A percentile compares a stretch with the other conserved stretches of the same genome.
Evolutionary conservation across 768 basidiomycete genomes (phyloP).

Genomic region (Boletellus emodensis): DNA sequence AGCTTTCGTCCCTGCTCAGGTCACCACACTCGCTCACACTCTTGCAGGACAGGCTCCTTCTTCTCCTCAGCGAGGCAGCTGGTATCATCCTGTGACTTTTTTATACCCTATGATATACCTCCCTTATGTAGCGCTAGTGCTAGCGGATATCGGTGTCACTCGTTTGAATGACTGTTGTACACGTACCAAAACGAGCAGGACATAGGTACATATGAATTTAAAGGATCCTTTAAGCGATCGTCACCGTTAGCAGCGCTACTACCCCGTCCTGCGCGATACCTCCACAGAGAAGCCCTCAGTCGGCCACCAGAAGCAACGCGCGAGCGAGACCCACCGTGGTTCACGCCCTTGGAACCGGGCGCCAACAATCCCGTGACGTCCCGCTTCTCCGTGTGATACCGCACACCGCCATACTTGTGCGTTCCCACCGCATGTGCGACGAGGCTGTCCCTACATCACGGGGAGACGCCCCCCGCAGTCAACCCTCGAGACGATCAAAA

Average conservation of each 20-base stretch:
- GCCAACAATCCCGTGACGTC: constrained; percentile 53
- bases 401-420: constrained; percentile 40
- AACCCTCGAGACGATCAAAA: too few relatives aligned
- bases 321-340: constrained; percentile 40
- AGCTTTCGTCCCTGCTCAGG: background rate
- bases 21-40: background rate
- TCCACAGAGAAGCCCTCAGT: constrained; percentile 12
- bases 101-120: constrained; percentile 7
- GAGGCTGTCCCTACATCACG: constrained; percentile 33
- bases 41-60: constrained; percentile 22
- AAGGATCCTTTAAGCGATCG: constrained; percentile 28
- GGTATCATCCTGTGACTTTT: constrained; percentile 25
- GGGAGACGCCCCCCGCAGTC: background rate
- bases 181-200: too few relatives aligned
- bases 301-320: too few relatives aligned
- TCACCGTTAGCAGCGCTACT: constrained; percentile 52
- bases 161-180: constrained; percentile 1
- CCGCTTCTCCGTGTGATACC: constrained; percentile 43
- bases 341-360: constrained; percentile 48
- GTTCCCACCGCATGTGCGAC: constrained; percentile 37
- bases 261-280: constrained; percentile 60
- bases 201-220: background rate
- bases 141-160: constrained; percentile 12
- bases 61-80: constrained; percentile 29
- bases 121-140: constrained; percentile 15